These are phyloP conservation scores for Zasmidium cellare DNA, from an alignment of 2,329 filamentous ascomycete species.

Conservation along the genomic window DNA sequence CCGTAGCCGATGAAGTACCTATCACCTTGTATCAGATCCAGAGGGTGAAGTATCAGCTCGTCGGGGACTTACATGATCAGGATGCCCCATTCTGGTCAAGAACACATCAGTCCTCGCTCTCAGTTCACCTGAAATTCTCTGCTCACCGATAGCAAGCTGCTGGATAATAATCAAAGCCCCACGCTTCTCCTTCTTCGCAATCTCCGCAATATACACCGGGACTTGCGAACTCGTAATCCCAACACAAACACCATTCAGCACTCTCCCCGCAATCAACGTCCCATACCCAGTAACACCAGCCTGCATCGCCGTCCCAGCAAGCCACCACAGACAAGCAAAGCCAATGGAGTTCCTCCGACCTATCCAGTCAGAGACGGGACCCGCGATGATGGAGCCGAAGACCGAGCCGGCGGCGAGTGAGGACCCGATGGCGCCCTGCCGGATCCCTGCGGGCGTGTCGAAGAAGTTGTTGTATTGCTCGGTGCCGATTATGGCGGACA, in stretches of 20 bases:
- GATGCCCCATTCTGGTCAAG: constrained; percentile 45
- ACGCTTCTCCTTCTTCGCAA: constrained; percentile 44
- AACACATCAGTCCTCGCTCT: constrained; percentile 7
- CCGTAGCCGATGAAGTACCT: constrained; percentile 49
- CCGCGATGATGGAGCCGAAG: constrained; percentile 48
- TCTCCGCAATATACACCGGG: constrained; percentile 48
- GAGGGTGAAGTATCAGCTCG: too few species aligned
- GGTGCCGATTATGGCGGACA: constrained; percentile 15
- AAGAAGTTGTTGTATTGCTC: constrained; percentile 53
- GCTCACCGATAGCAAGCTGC: constrained; percentile 43
- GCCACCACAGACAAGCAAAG: constrained; percentile 51
- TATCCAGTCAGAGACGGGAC: constrained; percentile 48
- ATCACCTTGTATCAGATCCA: too few species aligned
- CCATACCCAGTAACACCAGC: constrained; percentile 39
- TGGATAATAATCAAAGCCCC: constrained; percentile 47
- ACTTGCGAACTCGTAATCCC: constrained; percentile 48
- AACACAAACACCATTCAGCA: constrained; percentile 43
- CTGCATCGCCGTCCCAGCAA: constrained; percentile 46
- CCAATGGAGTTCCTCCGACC: constrained; percentile 50
- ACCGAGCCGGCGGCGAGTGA: constrained; percentile 53
- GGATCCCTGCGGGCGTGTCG: constrained; percentile 49
- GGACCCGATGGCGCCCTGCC: constrained; percentile 52
- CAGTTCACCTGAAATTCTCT: not conserved
- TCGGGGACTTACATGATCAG: constrained; percentile 52
- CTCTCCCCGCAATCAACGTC: constrained; percentile 46